Conservation (phyloP, 345 rosid genomes). For the Boechera retrofracta region DNA sequence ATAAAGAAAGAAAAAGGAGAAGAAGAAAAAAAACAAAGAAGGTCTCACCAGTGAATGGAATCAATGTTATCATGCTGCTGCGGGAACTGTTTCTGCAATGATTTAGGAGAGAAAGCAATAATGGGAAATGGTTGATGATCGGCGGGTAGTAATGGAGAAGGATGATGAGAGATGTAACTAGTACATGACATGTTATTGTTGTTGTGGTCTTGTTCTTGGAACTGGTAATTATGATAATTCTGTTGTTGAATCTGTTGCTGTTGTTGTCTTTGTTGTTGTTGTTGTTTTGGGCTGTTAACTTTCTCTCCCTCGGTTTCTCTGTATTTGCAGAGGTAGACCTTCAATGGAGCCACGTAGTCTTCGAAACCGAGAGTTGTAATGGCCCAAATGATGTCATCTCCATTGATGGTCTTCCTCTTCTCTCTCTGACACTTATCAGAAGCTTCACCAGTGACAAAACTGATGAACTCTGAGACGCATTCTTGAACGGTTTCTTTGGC, state of each 20-base stretch:
- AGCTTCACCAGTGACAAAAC: constrained; percentile 76
- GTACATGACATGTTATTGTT: constrained; percentile 41
- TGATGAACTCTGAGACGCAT: constrained; percentile 78
- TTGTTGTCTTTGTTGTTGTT: constrained; percentile 38
- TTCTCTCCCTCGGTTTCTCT: constrained; percentile 73
- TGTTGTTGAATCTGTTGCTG: constrained; percentile 45
- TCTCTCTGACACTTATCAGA: constrained; percentile 77
- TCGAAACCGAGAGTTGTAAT: constrained; percentile 75
- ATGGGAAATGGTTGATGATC: constrained; percentile 59
- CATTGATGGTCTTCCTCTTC: constrained; percentile 73
- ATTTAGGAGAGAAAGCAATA: constrained; percentile 64
- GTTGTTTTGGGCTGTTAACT: constrained; percentile 63
- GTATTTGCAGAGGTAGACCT: constrained; percentile 62
- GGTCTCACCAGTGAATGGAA: constrained; percentile 30
- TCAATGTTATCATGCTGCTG: constrained; percentile 65
- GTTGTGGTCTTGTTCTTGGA: constrained; percentile 47
- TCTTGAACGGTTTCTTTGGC: constrained; percentile 79
- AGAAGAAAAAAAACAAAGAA: background rate
- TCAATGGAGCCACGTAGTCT: constrained; percentile 64
- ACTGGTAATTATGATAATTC: constrained; percentile 41
- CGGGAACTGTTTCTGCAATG: constrained; percentile 62
- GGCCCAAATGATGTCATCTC: constrained; percentile 80
- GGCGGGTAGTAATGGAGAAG: constrained; percentile 45
- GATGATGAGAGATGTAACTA: constrained; percentile 53
- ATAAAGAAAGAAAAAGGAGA: background rate